Evolutionary conservation across 2,329 filamentous ascomycete species (phyloP), one percentile per base, ranked within the genome.

Genomic region (Rachicladosporium sp.): DNA sequence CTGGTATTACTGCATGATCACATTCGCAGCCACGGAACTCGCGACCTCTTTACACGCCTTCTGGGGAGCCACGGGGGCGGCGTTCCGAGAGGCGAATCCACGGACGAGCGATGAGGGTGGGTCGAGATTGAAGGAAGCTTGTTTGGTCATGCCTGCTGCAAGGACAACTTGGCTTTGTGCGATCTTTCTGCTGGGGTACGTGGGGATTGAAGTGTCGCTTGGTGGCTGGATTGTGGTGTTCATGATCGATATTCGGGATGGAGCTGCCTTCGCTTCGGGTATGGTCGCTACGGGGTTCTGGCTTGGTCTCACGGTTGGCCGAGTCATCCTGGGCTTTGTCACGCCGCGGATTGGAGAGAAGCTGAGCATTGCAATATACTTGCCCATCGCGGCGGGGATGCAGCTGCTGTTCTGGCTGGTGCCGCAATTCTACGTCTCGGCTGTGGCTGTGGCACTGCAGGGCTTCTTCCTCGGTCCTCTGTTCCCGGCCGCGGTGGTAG

Each of bases 151-250:
- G 23, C 66, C 67, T 1, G 55, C 62, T 29, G 67, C 68, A 2
- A 59, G 67, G n/a, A 68, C 82, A 3, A 80, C 80, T 3, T 88
- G 82, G 81, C 65, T 85, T n/a, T 68, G 76, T 33, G 71, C 83
- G 2, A 44, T 81, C 2, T 93, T 93, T 55, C 64, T 93, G 10
- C 70, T 93, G 4, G 75, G 76, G 6, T 93, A 93, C 52, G 79
- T 89, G 1, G 86, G 86, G 3, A 71, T 75, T 4, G 86, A 93
- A 60, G 80, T 86, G 43, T 76, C 75, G 1, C 65, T 87, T 2
- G 80, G 80, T 12, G 84, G 84, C 10, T 91, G 84, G 84, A 80
- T 93, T 46, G 79, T 85, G 36, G 80, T 79, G 1, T 93, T 93
- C 56, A 93, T 93, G 83, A 76, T 88, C n/a, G 67, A 73, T 12